These are phyloP conservation scores for Juncus effusus DNA, from an alignment of 176 grass and related monocot species.

Conservation along the genomic window DNA sequence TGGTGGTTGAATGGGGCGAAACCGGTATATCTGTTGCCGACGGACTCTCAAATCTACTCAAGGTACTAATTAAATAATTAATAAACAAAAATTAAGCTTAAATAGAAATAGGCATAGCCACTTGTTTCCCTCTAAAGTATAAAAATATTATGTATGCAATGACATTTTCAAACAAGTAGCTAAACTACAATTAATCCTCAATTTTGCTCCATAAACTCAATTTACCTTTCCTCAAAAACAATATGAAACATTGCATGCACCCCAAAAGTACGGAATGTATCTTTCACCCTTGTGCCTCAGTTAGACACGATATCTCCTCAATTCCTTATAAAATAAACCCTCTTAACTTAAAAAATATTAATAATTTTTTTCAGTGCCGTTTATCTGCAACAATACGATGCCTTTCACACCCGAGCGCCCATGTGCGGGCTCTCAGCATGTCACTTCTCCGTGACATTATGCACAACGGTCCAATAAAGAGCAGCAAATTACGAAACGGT, in stretches of 20 bases:
- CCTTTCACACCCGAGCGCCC: conserved; percentile 90
- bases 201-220: too few species aligned
- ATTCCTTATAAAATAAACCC: neutral
- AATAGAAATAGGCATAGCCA: too few species aligned
- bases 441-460: conserved; percentile 84
- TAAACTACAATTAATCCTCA: too few species aligned
- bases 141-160: too few species aligned
- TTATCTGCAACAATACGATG: conserved; percentile 86
- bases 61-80: conserved; percentile 29
- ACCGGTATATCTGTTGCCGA: conserved; percentile 75
- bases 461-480: conserved; percentile 38
- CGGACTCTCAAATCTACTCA: conserved; percentile 91
- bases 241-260: too few species aligned
- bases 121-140: neutral
- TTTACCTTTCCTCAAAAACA: too few species aligned
- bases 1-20: conserved; percentile 85
- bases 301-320: neutral
- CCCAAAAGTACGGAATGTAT: too few species aligned
- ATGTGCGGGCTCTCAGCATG: conserved; percentile 87
- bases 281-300: too few species aligned
- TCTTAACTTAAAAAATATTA: too few species aligned
- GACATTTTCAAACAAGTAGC: too few species aligned
- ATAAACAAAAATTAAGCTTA: too few species aligned
- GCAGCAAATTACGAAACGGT: conserved; percentile 39
- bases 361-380: conserved; percentile 59